These are phyloP conservation scores for Aspergillus amoenus DNA, from an alignment of 2,329 filamentous ascomycete species.

Conservation along the genomic window DNA sequence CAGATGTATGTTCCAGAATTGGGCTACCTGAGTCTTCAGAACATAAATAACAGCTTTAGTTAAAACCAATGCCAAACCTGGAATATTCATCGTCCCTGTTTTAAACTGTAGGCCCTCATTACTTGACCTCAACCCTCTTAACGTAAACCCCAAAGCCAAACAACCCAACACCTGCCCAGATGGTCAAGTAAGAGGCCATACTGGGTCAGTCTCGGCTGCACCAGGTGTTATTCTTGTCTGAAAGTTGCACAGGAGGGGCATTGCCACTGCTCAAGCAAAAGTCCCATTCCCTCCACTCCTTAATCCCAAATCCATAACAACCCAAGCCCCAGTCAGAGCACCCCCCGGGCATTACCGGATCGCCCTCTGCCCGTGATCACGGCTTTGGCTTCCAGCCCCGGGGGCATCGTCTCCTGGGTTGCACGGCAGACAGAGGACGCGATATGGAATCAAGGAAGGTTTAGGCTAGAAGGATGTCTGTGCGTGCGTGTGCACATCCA, in stretches of 20 bases:
- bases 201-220: neutral
- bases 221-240: neutral
- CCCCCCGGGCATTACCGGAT: neutral
- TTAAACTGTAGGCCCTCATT: neutral
- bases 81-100: neutral
- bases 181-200: neutral
- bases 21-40: neutral
- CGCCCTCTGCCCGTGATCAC: neutral
- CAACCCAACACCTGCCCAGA: neutral
- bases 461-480: conserved; percentile 1
- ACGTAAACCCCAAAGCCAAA: neutral
- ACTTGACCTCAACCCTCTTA: neutral
- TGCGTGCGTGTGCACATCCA: neutral
- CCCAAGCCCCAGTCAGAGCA: neutral
- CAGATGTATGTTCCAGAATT: neutral
- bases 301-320: too few species aligned
- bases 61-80: neutral
- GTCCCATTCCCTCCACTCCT: neutral
- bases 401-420: neutral
- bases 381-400: neutral
- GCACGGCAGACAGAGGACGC: neutral
- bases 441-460: conserved; percentile 1
- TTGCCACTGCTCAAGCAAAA: neutral
- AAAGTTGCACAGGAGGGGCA: neutral
- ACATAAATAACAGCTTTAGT: conserved; percentile 1